Conservation (phyloP, 176 grass and related monocot genomes). For the Guadua angustifolia region DNA sequence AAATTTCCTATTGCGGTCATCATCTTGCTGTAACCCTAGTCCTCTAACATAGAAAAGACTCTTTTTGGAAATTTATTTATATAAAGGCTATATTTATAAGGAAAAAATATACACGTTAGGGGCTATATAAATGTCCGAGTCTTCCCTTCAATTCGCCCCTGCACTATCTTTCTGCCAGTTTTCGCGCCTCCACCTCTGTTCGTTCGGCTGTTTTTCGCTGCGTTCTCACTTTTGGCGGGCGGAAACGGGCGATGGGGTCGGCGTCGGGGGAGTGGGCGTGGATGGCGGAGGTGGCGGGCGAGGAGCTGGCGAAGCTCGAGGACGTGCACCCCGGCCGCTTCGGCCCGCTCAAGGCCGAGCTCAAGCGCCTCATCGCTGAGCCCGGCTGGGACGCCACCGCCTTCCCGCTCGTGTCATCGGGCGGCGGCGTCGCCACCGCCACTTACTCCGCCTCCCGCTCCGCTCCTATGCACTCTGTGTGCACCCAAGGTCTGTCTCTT, state of each 20-base stretch:
- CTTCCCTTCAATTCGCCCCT: not conserved
- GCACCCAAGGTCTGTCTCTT: conserved; percentile 33
- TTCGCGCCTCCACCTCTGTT: not conserved
- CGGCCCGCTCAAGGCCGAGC: conserved; percentile 76
- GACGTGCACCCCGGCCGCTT: conserved; percentile 67
- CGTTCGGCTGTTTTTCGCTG: not conserved
- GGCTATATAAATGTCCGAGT: too few relatives aligned
- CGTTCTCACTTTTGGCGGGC: not conserved
- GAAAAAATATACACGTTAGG: too few relatives aligned
- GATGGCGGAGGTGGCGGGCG: conserved; percentile 65
- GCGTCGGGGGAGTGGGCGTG: conserved; percentile 53
- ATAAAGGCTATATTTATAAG: too few relatives aligned
- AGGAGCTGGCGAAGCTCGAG: conserved; percentile 84
- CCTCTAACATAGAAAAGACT: too few relatives aligned
- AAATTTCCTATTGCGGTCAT: too few relatives aligned
- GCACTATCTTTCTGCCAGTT: not conserved
- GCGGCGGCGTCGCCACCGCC: not conserved
- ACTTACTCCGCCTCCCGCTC: not conserved
- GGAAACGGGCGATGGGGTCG: not conserved
- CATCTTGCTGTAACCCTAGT: too few relatives aligned
- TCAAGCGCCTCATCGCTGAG: conserved; percentile 64
- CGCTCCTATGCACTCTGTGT: not conserved
- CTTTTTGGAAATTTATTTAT: too few relatives aligned
- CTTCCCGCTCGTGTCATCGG: conserved; percentile 9
- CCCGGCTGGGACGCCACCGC: conserved; percentile 37